Percentiles rank a stretch among this genome's conserved stretches.
These are phyloP conservation scores for Podospora tetraspora DNA, from an alignment of 495 filamentous ascomycete species.

Conservation along the genomic window DNA sequence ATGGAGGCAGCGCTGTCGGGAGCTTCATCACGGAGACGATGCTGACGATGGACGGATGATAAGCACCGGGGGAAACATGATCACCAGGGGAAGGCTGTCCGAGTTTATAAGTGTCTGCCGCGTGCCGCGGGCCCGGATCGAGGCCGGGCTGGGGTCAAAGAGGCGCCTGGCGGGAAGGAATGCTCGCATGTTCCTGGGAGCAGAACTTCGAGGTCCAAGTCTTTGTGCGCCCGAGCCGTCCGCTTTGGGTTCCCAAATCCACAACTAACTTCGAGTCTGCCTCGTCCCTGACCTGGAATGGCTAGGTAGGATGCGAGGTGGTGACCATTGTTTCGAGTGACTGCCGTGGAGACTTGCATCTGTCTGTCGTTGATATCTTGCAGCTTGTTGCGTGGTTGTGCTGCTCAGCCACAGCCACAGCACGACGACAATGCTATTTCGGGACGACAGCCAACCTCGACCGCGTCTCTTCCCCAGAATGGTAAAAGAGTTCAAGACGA, in stretches of 20 bases:
- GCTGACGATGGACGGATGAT: neutral
- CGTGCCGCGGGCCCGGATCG: neutral
- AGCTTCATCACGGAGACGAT: neutral
- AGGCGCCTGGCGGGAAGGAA: neutral
- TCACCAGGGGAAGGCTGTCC: neutral
- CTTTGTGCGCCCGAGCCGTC: neutral
- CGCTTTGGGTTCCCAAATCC: neutral
- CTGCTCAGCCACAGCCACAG: neutral
- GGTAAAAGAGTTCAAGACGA: neutral
- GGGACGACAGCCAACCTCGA: neutral
- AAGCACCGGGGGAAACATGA: neutral
- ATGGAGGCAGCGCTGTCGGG: neutral
- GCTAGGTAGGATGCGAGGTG: neutral
- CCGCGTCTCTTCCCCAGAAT: neutral
- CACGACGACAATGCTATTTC: neutral
- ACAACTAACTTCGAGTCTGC: neutral
- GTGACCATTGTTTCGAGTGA: neutral
- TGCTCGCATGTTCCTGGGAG: neutral
- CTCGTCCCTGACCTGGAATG: conserved; percentile 5
- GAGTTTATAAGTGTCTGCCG: neutral
- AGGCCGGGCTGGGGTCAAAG: neutral
- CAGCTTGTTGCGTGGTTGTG: neutral
- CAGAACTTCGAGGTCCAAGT: neutral
- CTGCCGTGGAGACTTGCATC: neutral
- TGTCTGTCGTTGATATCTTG: neutral